Evolutionary conservation across 768 basidiomycete genomes (phyloP).

Genomic region (Lactarius evosmus): DNA sequence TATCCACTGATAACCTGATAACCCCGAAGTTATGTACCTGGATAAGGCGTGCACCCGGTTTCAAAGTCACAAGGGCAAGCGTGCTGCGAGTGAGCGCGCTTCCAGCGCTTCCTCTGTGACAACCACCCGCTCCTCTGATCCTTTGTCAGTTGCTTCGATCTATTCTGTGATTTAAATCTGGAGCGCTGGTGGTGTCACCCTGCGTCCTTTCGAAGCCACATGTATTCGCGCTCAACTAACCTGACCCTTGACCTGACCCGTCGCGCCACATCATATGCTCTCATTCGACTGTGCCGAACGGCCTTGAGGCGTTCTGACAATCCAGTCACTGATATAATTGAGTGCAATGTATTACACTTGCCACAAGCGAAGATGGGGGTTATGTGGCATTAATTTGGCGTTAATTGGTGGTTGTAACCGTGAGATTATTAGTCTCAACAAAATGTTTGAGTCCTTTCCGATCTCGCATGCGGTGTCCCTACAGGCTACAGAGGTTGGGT

Average conservation of each 20-base stretch:
- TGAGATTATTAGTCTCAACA: conserved; percentile 3
- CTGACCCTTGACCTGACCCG: conserved; percentile 5
- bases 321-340: neutral
- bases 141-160: conserved; percentile 5
- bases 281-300: neutral
- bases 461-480: conserved; percentile 12
- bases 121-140: conserved; percentile 1
- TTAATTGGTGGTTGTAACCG: neutral
- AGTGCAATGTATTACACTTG: neutral
- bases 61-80: conserved; percentile 16
- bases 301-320: conserved; percentile 7
- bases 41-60: conserved; percentile 4
- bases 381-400: conserved; percentile 9
- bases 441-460: conserved; percentile 14
- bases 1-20: conserved; percentile 12
- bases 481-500: conserved; percentile 3
- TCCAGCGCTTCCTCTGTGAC: conserved; percentile 17
- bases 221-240: neutral
- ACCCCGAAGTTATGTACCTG: conserved; percentile 17
- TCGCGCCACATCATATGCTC: conserved; percentile 25
- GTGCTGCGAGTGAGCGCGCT: conserved; percentile 3
- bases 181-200: conserved; percentile 1
- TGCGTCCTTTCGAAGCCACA: conserved; percentile 19
- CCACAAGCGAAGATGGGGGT: neutral
- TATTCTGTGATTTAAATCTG: conserved; percentile 8